Evolutionary conservation across 1,284 basidiomycete species (phyloP), one percentile per base, ranked within the genome.

Genomic region (Phylloporus sp.): DNA sequence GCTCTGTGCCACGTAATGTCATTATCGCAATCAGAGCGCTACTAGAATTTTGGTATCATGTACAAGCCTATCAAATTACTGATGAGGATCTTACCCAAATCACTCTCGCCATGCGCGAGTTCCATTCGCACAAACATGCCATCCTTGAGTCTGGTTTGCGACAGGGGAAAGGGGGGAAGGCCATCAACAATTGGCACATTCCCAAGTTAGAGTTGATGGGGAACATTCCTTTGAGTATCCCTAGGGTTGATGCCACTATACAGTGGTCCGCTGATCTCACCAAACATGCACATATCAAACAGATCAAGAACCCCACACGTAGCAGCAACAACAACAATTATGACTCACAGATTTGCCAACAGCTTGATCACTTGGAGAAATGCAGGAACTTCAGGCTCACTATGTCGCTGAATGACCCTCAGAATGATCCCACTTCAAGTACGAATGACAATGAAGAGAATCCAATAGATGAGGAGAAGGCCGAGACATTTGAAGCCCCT

Each of bases 241-340:
- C 52, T 2, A 47, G 53, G 1, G 74, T 74, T 58, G 79, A 80
- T 1, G 71, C 68, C 8, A 59, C 74, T 2, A 72, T 74, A 17
- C 79, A 82, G 59, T 81, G 77, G 76, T 75, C 73, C 45, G 77
- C 77, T 0, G 77, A 82, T 66, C 66, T 68, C 5, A 81, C 76
- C 2, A 77, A 81, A 63, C 73, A 74, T 49, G 72, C 72, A 5
- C 78, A 81, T 58, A 75, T 80, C 49, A 14, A 70, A 1, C 78
- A 81, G 67, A n/a, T n/a, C n/a, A n/a, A n/a, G n/a, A n/a, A n/a
- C n/a, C n/a, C n/a, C n/a, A n/a, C n/a, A n/a, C n/a, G n/a, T n/a
- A n/a, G n/a, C n/a, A n/a, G n/a, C n/a, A n/a, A n/a, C n/a, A n/a
- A n/a, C n/a, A n/a, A n/a, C n/a, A n/a, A n/a, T n/a, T n/a, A n/a